Evolutionary conservation across 257 asterid species (phyloP), one percentile per base, ranked within the genome.

Genomic region (Thymus mandschuricus): DNA sequence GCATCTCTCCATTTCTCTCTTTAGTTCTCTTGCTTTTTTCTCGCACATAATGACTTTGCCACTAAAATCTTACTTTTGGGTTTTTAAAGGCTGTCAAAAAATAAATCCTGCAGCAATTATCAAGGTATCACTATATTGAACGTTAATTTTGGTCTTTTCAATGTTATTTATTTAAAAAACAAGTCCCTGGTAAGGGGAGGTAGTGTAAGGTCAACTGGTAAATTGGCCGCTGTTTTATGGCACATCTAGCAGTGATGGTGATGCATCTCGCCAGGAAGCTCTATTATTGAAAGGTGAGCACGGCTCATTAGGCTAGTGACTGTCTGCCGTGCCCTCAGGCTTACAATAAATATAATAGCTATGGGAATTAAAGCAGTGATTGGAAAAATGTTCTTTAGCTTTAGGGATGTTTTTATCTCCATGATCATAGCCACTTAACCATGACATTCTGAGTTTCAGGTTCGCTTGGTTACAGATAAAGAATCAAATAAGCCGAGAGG

Each of bases 141-240:
- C 72, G 64, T 87, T 80, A 73, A 76, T 79, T 86, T 58, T 75
- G 75, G 74, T 77, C 74, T 75, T 77, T 46, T 79, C 70, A 68
- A 72, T 75, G 77, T 75, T 73, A 15, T 80, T 72, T 74, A 55
- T 64, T 61, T 31, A 64, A 81, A 83, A 78, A 78, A 80, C 30
- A 77, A 69, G 31, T 83, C 99, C 98, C 99, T 88, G 99, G 97
- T 95, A 89, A 95, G 99, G 97, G 97, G 99, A 83, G 78, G 85
- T 80, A 91, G 92, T 82, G 71, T 84, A 76, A 78, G 48, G 75
- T 86, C 85, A 76, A 86, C 83, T 87, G 96, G 92, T 94, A 86
- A 82, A 82, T 81, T 85, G 86, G 89, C 92, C 90, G 65, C 87
- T 69, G 80, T 82, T 86, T 83, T 88, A 83, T 79, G 84, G 87